Evolutionary conservation across 2,329 filamentous ascomycete species (phyloP).

Genomic region (Cladosporium sp.): DNA sequence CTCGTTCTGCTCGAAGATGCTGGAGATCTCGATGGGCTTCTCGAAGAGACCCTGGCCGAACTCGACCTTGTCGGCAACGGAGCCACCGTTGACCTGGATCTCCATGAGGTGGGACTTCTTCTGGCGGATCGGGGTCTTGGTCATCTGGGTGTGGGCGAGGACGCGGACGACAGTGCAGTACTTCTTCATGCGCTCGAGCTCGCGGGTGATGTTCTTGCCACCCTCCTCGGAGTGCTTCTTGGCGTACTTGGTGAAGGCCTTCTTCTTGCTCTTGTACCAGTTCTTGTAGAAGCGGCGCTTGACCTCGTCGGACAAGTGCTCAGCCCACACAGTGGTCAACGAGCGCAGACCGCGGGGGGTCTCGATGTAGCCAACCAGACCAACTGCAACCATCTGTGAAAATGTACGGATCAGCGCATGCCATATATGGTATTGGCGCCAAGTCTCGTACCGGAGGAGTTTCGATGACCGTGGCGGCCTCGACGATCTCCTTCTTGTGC

Average conservation of each 20-base stretch:
- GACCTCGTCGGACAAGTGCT: conserved; percentile 97
- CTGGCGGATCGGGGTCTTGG: conserved; percentile 99
- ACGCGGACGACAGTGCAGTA: conserved; percentile 99
- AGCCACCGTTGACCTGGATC: conserved; percentile 98
- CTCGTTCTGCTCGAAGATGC: conserved; percentile 99
- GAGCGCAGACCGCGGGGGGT: conserved; percentile 98
- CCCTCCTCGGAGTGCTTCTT: conserved; percentile 98
- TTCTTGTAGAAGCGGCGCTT: conserved; percentile 99
- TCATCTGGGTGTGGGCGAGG: conserved; percentile 98
- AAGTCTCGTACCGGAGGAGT: conserved; percentile 70
- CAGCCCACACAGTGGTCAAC: conserved; percentile 98
- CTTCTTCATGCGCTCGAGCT: conserved; percentile 99
- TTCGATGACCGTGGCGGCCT: conserved; percentile 82
- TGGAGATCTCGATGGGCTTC: conserved; percentile 91
- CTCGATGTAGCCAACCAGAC: conserved; percentile 99
- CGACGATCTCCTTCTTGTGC: conserved; percentile 97
- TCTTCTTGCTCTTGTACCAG: conserved; percentile 99
- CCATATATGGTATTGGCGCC: conserved; percentile 59
- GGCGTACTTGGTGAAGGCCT: conserved; percentile 99
- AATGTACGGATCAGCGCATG: conserved; percentile 38
- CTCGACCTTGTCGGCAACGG: conserved; percentile 90
- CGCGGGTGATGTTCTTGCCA: conserved; percentile 85
- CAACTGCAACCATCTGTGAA: conserved; percentile 94
- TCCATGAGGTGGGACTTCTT: conserved; percentile 99
- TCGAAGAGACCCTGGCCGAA: conserved; percentile 96